Conservation (phyloP, 2,329 filamentous ascomycete genomes). For the Lizonia empirigonia region DNA sequence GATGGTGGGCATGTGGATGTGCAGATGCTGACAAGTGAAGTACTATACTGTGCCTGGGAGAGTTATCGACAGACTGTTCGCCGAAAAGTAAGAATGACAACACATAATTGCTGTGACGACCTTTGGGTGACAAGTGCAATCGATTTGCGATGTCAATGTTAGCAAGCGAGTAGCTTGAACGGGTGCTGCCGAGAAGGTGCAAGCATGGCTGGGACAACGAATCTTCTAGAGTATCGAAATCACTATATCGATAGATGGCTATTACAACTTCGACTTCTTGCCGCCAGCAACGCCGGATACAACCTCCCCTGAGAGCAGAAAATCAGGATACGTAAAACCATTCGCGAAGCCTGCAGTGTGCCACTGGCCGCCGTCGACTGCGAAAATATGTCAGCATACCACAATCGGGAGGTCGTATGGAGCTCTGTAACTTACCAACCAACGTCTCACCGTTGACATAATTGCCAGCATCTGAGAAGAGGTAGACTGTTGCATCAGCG, state of each 20-base stretch:
- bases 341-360: slow-evolving; percentile 48
- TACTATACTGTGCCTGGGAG: background rate
- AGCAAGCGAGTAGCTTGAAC: background rate
- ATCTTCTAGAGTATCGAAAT: background rate
- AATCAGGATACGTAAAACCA: slow-evolving; percentile 62
- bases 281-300: slow-evolving; percentile 64
- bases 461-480: slow-evolving; percentile 84
- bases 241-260: slow-evolving; percentile 6
- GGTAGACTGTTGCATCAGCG: slow-evolving; percentile 86
- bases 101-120: background rate
- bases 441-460: slow-evolving; percentile 84
- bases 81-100: background rate
- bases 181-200: background rate
- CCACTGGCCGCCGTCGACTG: slow-evolving; percentile 62
- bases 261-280: slow-evolving; percentile 64
- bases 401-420: background rate
- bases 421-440: slow-evolving; percentile 64
- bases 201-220: background rate
- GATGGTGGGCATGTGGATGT: too few relatives aligned
- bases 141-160: background rate
- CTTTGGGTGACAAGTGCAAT: background rate
- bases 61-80: background rate
- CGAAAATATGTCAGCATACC: slow-evolving; percentile 21
- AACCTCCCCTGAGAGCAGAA: slow-evolving; percentile 59
- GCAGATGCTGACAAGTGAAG: background rate